phyloP scores from a whole-genome alignment of 2,329 filamentous ascomycete genomes.

The Aspergillus sp. region DNA sequence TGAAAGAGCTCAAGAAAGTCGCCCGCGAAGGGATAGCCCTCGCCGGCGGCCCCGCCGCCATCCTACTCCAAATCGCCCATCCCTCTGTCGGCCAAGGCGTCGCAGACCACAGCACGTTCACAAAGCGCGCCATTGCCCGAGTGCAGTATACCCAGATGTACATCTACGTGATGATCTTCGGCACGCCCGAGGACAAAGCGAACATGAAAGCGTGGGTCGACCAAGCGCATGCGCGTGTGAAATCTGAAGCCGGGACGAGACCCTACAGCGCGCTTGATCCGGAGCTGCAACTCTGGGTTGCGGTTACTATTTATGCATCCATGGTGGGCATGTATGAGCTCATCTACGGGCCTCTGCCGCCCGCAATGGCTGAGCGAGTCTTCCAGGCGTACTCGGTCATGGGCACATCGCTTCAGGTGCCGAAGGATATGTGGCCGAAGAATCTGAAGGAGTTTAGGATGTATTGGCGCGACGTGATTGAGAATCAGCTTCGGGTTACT shows the following conservation, averaged over 20 bases:
- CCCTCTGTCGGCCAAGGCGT: constrained; percentile 6
- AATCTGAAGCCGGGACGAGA: not conserved
- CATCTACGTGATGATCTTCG: constrained; percentile 9
- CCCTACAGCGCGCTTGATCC: constrained; percentile 5
- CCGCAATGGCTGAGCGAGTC: not conserved
- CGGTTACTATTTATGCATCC: constrained; percentile 1
- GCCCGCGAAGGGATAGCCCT: not conserved
- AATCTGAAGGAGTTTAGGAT: not conserved
- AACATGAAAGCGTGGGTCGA: constrained; percentile 1
- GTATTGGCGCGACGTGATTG: not conserved
- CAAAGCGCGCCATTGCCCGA: not conserved
- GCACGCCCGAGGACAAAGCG: not conserved
- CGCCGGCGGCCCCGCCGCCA: not conserved
- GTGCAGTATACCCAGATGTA: not conserved
- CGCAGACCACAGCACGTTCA: constrained; percentile 7
- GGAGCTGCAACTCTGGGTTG: constrained; percentile 10
- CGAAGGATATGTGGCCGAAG: not conserved
- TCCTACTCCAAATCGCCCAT: constrained; percentile 9
- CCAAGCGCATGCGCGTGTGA: not conserved
- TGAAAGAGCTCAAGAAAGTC: not conserved
- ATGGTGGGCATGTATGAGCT: constrained; percentile 1
- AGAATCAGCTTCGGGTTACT: not conserved
- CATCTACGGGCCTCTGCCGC: not conserved
- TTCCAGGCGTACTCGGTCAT: not conserved
- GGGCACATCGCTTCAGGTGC: not conserved